A percentile compares a stretch with the other conserved stretches of the same genome.
Conservation (phyloP, 306 rosid genomes). For the Datisca glomerata region DNA sequence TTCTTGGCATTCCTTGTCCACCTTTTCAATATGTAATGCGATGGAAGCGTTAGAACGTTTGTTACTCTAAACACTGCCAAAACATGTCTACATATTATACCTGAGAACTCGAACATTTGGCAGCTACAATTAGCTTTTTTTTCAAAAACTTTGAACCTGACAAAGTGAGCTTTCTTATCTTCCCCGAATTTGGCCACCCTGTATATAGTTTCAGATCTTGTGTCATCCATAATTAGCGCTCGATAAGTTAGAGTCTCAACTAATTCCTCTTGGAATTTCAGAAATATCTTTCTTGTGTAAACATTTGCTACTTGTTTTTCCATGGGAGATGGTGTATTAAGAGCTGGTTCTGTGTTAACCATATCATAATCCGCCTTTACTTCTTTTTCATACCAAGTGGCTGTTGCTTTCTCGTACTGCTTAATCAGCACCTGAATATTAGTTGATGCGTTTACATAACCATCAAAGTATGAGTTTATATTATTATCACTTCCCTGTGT, state of each 20-base stretch:
- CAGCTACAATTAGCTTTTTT: constrained; percentile 27
- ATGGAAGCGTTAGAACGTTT: constrained; percentile 31
- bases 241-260: constrained; percentile 86
- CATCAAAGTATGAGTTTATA: constrained; percentile 25
- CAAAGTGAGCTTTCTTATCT: constrained; percentile 15
- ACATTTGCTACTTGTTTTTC: constrained; percentile 84
- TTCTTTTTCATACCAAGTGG: constrained; percentile 67
- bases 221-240: constrained; percentile 62
- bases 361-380: constrained; percentile 75
- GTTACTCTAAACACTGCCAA: constrained; percentile 29
- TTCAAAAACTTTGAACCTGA: constrained; percentile 22
- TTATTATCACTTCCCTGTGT: constrained; percentile 32
- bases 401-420: constrained; percentile 70
- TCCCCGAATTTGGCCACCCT: constrained; percentile 28
- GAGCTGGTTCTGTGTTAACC: constrained; percentile 34
- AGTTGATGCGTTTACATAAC: constrained; percentile 59
- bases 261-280: constrained; percentile 80
- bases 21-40: constrained; percentile 28
- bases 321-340: constrained; percentile 71
- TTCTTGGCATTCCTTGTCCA: constrained; percentile 32
- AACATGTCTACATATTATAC: constrained; percentile 26
- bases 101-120: no score
- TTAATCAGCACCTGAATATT: constrained; percentile 59
- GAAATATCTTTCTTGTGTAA: constrained; percentile 64
- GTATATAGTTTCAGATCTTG: constrained; percentile 45